phyloP scores from a whole-genome alignment of 495 filamentous ascomycete genomes.

The Pseudomonodictys pantanalensis region DNA sequence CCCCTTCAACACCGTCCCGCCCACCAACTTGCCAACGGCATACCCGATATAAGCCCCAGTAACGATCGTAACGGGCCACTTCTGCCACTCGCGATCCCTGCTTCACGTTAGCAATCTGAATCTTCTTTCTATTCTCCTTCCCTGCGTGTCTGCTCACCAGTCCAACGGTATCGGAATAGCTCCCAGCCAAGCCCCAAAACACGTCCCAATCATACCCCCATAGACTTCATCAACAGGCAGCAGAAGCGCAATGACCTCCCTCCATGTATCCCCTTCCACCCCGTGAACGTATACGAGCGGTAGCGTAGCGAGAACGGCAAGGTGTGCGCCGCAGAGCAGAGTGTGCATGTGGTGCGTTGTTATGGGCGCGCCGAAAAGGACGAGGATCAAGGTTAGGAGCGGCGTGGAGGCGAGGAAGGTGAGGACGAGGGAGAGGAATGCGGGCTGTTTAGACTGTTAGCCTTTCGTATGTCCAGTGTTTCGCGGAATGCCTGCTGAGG shows the following conservation, averaged over 20 bases:
- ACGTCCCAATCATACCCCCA: slow-evolving; percentile 62
- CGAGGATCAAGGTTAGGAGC: slow-evolving; percentile 59
- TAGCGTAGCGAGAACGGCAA: slow-evolving; percentile 70
- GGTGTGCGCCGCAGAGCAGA: slow-evolving; percentile 71
- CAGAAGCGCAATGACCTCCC: slow-evolving; percentile 57
- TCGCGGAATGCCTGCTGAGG: neutral
- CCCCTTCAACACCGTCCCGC: slow-evolving; percentile 59
- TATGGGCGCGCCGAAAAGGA: slow-evolving; percentile 88
- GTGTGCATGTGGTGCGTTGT: slow-evolving; percentile 80
- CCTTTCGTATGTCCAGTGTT: slow-evolving; percentile 5
- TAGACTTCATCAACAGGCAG: slow-evolving; percentile 64
- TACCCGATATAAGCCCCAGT: slow-evolving; percentile 69
- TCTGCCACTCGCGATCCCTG: slow-evolving; percentile 92
- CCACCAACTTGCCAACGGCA: slow-evolving; percentile 58
- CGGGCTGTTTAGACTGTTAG: slow-evolving; percentile 50
- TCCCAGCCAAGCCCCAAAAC: slow-evolving; percentile 71
- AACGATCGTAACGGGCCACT: slow-evolving; percentile 89
- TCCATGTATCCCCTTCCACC: slow-evolving; percentile 70
- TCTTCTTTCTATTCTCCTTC: neutral
- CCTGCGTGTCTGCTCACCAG: slow-evolving; percentile 60
- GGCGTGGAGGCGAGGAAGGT: slow-evolving; percentile 54
- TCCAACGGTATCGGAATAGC: slow-evolving; percentile 93
- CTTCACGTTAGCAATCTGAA: slow-evolving; percentile 6
- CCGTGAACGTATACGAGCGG: slow-evolving; percentile 82
- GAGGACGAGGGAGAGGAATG: slow-evolving; percentile 61